Base-by-base conservation (phyloP, 805 yeast genomes). In the Candida mattraensis region DNA sequence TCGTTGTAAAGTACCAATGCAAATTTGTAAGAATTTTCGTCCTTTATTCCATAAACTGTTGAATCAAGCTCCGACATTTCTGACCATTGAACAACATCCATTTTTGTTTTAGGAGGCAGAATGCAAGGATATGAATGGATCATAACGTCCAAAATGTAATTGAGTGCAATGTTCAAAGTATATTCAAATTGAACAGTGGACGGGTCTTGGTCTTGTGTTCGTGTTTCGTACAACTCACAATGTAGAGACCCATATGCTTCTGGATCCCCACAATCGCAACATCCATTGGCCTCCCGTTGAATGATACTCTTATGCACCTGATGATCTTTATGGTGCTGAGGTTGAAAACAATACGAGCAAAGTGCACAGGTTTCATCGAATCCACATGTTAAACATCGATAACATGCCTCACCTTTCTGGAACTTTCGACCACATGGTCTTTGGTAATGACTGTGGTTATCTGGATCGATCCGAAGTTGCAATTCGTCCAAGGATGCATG, bases 261-360 rank as follows among this genome's bases (percentile, higher is more conserved):
- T 0, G 79, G 76, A 51, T 87, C 95, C 4, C 96, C 95, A 58
- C 96, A 87, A 53, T 87, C 96, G 56, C 94, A 84, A 13, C 82
- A 83, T 0, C 93, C 93, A 24, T 89, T 76, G 40, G 70, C 83
- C 42, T 77, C 83, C 34, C 85, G 67, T 27, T 75, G 76, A 39
- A 82, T 74, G 5, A 84, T 76, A 24, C 76, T 68, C 12, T 78
- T 73, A 37, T 80, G 75, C 7, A 84, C 80, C 30, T 77, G 74
- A 57, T 89, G 98, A 28, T 78, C 91, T 22, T 55, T 53, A 59
- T 89, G 98, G 37, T 73, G 69, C 4, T 75, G 77, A 3, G 79
- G 76, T 32, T 80, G 76, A 61, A 69, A 89, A 56, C 98, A 89
- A 40, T 72, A 65, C 8, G 80, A 71, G 56, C 98, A 89, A 7